These are phyloP conservation scores for Tetradesmus lagerheimii DNA, from an alignment of 139 green algal species.

Conservation along the genomic window DNA sequence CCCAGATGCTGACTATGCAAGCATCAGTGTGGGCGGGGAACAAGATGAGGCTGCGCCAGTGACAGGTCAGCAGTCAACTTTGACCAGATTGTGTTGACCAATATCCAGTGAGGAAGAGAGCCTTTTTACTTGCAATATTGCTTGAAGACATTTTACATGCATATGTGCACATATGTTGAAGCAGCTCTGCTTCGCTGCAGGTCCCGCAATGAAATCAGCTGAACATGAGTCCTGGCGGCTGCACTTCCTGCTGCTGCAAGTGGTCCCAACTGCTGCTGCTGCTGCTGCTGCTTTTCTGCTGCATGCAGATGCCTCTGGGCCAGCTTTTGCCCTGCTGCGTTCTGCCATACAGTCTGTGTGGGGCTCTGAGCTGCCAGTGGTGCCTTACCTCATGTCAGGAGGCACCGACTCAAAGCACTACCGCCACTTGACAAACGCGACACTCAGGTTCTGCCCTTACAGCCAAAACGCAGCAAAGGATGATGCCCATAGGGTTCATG, in stretches of 20 bases:
- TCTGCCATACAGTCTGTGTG: slow-evolving; percentile 57
- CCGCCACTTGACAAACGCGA: slow-evolving; percentile 41
- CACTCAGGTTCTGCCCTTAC: slow-evolving; percentile 10
- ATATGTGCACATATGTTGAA: too few relatives aligned
- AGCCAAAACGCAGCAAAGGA: background rate
- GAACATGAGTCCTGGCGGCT: too few relatives aligned
- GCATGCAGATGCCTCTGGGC: slow-evolving; percentile 33
- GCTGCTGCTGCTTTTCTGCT: background rate
- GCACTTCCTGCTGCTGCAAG: too few relatives aligned
- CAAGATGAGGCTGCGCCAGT: background rate
- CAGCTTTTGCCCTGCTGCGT: slow-evolving; percentile 60
- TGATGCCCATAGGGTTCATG: background rate
- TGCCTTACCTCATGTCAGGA: slow-evolving; percentile 29
- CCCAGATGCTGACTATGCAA: background rate
- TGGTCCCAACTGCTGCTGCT: too few relatives aligned
- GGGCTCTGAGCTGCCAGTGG: slow-evolving; percentile 52
- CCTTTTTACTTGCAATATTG: background rate
- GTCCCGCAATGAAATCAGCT: too few relatives aligned
- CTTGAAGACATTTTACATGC: background rate
- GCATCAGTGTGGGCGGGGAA: background rate
- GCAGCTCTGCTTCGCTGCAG: too few relatives aligned
- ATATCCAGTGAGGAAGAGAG: background rate
- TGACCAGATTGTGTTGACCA: background rate
- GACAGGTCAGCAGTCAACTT: background rate
- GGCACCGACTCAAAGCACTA: slow-evolving; percentile 74